Base-by-base conservation (phyloP, 495 filamentous ascomycete genomes). In the Annulohypoxylon bovei region DNA sequence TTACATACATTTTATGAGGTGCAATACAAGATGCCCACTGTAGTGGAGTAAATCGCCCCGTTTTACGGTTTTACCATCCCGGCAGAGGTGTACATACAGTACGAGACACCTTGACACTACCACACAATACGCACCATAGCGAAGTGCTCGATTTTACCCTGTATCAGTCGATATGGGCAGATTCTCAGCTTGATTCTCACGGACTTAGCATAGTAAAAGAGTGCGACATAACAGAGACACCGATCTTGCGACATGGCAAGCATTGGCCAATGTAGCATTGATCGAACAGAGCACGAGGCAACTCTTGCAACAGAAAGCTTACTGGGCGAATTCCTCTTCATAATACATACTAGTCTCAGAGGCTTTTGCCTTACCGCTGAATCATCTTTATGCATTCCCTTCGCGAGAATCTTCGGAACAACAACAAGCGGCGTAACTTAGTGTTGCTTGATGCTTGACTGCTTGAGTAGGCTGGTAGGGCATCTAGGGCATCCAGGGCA, bases 181-280 rank as follows among this genome's bases (percentile, higher is more conserved):
- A 70, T 61, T 33, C 30, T 70, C 61, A 65, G 66, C 59, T 11
- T 59, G 59, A 65, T 68, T 47, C 54, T 52, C 50, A 52, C 56
- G 30, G 57, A 54, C 58, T 37, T 42, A 60, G 62, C 56, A 70
- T 67, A 62, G 50, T 63, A 47, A 7, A 52, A 62, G 62, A 59
- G 66, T 68, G 70, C 66, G 69, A 73, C 70, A 62, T 61, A 65
- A 72, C 62, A 72, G 67, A 73, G 62, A 75, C 70, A 70, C 33
- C 63, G 70, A 73, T 68, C 60, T 67, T 59, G 69, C 70, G 32
- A 42, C 22, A 67, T 30, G 54, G 23, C 54, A 60, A 65, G 65
- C 65, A 63, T 66, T 65, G 66, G 62, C 35, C 62, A 71, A 64
- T 56, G 65, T 68, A 72, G 74, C 74, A 76, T 73, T 73, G 52